Conservation (phyloP, 345 rosid species). For the Mangifera indica region DNA sequence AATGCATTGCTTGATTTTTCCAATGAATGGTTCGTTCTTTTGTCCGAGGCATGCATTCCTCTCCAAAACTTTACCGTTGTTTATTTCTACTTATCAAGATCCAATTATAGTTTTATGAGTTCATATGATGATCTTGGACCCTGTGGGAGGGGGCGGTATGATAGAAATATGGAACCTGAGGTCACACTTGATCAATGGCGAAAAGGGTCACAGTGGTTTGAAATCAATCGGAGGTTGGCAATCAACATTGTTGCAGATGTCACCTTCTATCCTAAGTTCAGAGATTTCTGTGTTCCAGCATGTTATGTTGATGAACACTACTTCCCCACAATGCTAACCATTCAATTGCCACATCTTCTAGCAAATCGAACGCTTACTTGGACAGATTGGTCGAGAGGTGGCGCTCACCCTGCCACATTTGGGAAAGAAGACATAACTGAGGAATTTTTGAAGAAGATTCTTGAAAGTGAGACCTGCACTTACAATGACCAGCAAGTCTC, state of each 20-base stretch:
- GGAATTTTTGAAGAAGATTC: conserved; percentile 52
- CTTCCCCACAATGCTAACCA: conserved; percentile 83
- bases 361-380: conserved; percentile 78
- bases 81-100: conserved; percentile 58
- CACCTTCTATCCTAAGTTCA: conserved; percentile 72
- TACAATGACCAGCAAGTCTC: conserved; percentile 51
- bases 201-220: conserved; percentile 97
- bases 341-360: conserved; percentile 51
- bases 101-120: conserved; percentile 74
- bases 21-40: conserved; percentile 82
- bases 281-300: conserved; percentile 60
- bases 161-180: conserved; percentile 58
- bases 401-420: conserved; percentile 88
- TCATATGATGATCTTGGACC: conserved; percentile 75
- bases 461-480: conserved; percentile 43
- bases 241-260: conserved; percentile 56
- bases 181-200: conserved; percentile 78
- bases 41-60: conserved; percentile 91
- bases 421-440: conserved; percentile 56
- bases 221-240: conserved; percentile 67
- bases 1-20: conserved; percentile 86
- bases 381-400: conserved; percentile 93
- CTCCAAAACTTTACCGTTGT: conserved; percentile 65
- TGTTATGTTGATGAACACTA: conserved; percentile 94
- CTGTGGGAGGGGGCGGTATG: conserved; percentile 78